Evolutionary conservation across 148 eudicot genomes (phyloP), one percentile per base, ranked within the genome.

Genomic region (Pharnaceum exiguum): DNA sequence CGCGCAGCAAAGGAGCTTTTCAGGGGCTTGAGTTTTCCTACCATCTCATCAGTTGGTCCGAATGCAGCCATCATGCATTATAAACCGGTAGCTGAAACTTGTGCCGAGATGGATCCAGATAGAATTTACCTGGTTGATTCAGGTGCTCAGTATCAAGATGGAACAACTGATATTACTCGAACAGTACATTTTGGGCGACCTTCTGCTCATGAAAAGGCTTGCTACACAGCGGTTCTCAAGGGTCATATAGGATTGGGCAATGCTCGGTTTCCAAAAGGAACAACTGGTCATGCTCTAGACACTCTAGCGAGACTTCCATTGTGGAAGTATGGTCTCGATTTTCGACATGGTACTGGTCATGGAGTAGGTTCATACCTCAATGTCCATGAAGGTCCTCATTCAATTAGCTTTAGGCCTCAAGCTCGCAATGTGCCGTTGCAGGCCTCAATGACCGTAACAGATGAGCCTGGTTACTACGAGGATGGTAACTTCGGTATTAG

Each of bases 311-410:
- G 99, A 31, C 82, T 95, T 51, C 71, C 86, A 22, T 81, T 94
- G 32, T 94, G 99, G 99, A 94, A 94, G 68, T 64, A 83, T 69
- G 99, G 99, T 56, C 96, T 94, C 38, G 99, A 94, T 79, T 94
- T 89, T 43, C 88, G 99, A 42, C 99, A 94, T 69, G 99, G 99
- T 94, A 94, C 99, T 29, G 99, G 99, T 40, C 99, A 94, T 74
- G 99, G 99, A 57, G 99, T 94, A 25, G 99, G 99, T 59, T 96
- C 99, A 62, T 96, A 96, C 29, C 60, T 94, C 50, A 94, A 94
- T 77, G 99, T 94, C 70, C 96, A 89, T 51, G 99, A 94, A 78
- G 99, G 99, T 45, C 99, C 99, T 35, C 99, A 94, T 70, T 82
- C 95, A 67, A 89, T 94, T 46, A 94, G 99, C 67, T 85, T 74